phyloP scores from a whole-genome alignment of 2,329 filamentous ascomycete species.

The Sporothrix sp. region DNA sequence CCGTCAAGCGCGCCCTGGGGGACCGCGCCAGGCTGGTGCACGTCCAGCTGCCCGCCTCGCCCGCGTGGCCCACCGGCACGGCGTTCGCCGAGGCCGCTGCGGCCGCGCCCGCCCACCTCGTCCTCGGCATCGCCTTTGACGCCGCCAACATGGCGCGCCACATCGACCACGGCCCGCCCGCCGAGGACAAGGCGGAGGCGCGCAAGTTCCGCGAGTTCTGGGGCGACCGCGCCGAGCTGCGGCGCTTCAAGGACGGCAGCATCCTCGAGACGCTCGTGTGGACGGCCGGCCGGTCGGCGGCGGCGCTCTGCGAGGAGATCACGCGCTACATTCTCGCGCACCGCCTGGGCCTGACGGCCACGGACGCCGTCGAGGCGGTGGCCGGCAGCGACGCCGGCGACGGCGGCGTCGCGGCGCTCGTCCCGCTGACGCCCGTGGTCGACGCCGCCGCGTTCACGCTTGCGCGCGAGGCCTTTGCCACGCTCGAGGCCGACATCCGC shows the following conservation, averaged over 20 bases:
- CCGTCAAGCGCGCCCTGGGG: constrained; percentile 61
- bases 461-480: constrained; percentile 58
- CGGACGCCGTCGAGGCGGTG: constrained; percentile 42
- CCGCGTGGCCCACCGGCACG: constrained; percentile 39
- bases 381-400: constrained; percentile 24
- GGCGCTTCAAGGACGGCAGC: constrained; percentile 89
- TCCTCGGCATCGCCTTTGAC: constrained; percentile 63
- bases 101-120: constrained; percentile 27
- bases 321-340: constrained; percentile 58
- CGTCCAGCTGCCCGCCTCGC: constrained; percentile 34
- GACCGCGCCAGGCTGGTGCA: constrained; percentile 64
- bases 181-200: constrained; percentile 76
- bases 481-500: constrained; percentile 68
- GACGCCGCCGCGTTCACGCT: constrained; percentile 55
- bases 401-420: constrained; percentile 37
- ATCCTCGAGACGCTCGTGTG: constrained; percentile 90
- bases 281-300: constrained; percentile 48
- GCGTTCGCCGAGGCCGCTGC: constrained; percentile 18
- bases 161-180: constrained; percentile 79
- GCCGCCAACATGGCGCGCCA: constrained; percentile 60
- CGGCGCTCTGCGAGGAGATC: constrained; percentile 70
- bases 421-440: constrained; percentile 35
- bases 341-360: constrained; percentile 51
- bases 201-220: constrained; percentile 81
- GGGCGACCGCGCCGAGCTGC: constrained; percentile 86